A percentile compares a stretch with the other conserved stretches of the same genome.
Evolutionary conservation across 257 asterid genomes (phyloP).

Genomic region (Lycium ferocissimum): DNA sequence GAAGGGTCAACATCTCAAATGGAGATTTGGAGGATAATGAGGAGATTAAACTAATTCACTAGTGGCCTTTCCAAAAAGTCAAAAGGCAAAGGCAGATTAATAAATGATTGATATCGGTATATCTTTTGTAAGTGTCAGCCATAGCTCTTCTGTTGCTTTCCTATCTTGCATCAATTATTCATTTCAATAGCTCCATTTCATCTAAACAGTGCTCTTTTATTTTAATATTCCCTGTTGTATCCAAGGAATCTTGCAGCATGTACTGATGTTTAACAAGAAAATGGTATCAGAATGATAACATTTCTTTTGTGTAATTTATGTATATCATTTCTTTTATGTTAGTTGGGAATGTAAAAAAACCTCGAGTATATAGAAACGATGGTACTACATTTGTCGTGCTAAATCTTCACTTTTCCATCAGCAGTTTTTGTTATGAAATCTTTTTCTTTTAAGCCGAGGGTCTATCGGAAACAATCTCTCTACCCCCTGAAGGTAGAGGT

Average conservation of each 20-base stretch:
- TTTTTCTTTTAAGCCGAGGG: no score
- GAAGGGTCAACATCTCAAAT: slow-evolving; percentile 27
- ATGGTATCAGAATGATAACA: background rate
- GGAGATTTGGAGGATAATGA: background rate
- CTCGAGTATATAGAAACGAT: background rate
- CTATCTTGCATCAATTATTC: background rate
- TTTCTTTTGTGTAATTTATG: background rate
- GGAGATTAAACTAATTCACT: slow-evolving; percentile 20
- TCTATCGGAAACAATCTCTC: no score
- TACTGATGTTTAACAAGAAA: slow-evolving; percentile 13
- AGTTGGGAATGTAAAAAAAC: background rate
- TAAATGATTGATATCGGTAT: background rate
- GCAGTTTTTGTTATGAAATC: background rate
- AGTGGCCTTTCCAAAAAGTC: slow-evolving; percentile 20
- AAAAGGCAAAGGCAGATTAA: slow-evolving; percentile 28
- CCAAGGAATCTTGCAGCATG: background rate
- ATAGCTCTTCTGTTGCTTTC: background rate
- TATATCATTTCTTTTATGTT: background rate
- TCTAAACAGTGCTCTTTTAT: slow-evolving; percentile 16
- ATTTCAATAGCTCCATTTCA: slow-evolving; percentile 22
- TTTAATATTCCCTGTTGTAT: background rate
- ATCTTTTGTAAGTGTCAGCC: slow-evolving; percentile 29
- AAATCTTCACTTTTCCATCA: background rate
- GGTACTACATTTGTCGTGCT: background rate
- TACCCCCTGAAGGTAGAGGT: background rate